phyloP scores from a whole-genome alignment of 2,329 filamentous ascomycete species.

The Aspergillus fumigatiaffinis region DNA sequence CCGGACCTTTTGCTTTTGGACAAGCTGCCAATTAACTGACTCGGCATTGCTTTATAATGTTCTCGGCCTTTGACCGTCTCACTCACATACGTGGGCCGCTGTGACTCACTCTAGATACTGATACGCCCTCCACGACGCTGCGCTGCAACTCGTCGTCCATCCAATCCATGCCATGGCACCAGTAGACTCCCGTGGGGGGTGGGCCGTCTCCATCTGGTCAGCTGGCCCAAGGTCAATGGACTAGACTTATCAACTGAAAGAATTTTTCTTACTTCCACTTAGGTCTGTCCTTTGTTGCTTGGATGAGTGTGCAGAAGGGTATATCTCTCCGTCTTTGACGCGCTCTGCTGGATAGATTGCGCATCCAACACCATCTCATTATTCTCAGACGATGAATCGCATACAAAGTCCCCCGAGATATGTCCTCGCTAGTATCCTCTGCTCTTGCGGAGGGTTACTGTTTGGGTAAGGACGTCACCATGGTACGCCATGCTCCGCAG shows the following conservation, averaged over 20 bases:
- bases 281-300: neutral
- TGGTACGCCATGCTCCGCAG: neutral
- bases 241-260: neutral
- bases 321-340: neutral
- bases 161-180: neutral
- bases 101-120: neutral
- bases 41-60: neutral
- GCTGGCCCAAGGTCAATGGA: neutral
- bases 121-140: neutral
- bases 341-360: neutral
- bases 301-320: neutral
- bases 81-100: neutral
- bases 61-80: neutral
- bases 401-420: constrained; percentile 13
- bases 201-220: neutral
- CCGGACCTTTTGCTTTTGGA: neutral
- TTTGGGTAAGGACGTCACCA: constrained; percentile 13
- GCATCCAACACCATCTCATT: neutral
- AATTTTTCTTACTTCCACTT: neutral
- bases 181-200: neutral
- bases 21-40: neutral
- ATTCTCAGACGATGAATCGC: constrained; percentile 2
- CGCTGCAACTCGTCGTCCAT: neutral
- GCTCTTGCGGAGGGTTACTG: constrained; percentile 16
- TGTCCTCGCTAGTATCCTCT: constrained; percentile 16